These are phyloP conservation scores for Ampelomyces quisqualis DNA, from an alignment of 2,329 filamentous ascomycete genomes.

Conservation along the genomic window DNA sequence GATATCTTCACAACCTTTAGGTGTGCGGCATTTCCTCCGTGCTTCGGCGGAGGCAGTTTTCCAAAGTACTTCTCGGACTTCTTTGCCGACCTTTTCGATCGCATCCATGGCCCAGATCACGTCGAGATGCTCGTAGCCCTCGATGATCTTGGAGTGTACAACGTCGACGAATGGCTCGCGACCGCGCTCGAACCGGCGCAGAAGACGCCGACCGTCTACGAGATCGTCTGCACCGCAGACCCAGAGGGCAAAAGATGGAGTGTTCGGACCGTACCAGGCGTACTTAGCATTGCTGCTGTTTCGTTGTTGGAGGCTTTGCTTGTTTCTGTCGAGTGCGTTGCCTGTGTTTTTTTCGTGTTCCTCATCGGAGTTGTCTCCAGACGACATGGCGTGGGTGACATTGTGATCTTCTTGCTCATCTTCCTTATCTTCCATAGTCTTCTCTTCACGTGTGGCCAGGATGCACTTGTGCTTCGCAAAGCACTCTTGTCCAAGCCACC, in stretches of 20 bases:
- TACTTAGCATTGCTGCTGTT: conserved; percentile 48
- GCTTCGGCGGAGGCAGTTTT: conserved; percentile 63
- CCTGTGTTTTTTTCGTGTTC: conserved; percentile 10
- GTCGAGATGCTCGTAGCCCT: conserved; percentile 86
- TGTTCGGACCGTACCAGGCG: conserved; percentile 80
- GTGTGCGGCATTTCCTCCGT: conserved; percentile 62
- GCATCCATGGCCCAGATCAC: conserved; percentile 94
- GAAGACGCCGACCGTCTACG: conserved; percentile 75
- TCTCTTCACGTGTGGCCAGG: conserved; percentile 72
- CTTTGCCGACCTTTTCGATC: conserved; percentile 76
- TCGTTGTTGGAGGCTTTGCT: conserved; percentile 18
- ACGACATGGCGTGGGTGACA: conserved; percentile 2
- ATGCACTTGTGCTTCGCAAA: conserved; percentile 87
- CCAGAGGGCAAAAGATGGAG: conserved; percentile 86
- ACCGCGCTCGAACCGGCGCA: conserved; percentile 72
- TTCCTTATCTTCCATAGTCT: conserved; percentile 59
- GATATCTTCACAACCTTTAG: conserved; percentile 61
- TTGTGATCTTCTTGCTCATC: conserved; percentile 41
- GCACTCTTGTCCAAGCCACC: conserved; percentile 89
- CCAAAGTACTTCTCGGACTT: conserved; percentile 82
- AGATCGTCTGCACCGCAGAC: conserved; percentile 79
- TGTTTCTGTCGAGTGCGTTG: conserved; percentile 5
- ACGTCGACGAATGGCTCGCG: conserved; percentile 79
- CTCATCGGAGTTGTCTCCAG: conserved; percentile 17
- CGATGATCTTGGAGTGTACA: conserved; percentile 79